phyloP scores from a whole-genome alignment of 2,329 filamentous ascomycete genomes.

The Lachnellula suecica region DNA sequence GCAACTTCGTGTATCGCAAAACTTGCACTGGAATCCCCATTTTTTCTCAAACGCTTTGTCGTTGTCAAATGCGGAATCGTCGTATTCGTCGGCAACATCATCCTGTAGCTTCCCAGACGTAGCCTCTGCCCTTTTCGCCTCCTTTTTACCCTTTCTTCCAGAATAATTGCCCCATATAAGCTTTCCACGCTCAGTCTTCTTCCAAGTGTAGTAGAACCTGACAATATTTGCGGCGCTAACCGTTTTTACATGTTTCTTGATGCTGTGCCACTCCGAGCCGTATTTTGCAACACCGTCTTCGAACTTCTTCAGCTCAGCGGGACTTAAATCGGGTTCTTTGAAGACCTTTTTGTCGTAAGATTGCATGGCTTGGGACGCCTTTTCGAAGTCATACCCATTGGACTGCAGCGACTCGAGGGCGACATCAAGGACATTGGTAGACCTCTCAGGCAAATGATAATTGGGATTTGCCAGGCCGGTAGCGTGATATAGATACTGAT shows the following conservation, averaged over 20 bases:
- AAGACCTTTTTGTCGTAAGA: slow-evolving; percentile 69
- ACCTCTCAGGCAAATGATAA: slow-evolving; percentile 66
- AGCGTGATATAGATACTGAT: slow-evolving; percentile 67
- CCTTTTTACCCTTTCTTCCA: slow-evolving; percentile 87
- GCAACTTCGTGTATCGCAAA: slow-evolving; percentile 77
- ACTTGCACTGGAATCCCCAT: slow-evolving; percentile 88
- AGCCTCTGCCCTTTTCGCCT: slow-evolving; percentile 71
- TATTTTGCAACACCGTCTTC: slow-evolving; percentile 89
- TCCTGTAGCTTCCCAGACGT: slow-evolving; percentile 77
- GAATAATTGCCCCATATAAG: slow-evolving; percentile 89
- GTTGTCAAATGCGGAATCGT: slow-evolving; percentile 94
- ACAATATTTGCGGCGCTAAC: slow-evolving; percentile 79
- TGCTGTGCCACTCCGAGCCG: slow-evolving; percentile 82
- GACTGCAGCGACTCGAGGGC: slow-evolving; percentile 73
- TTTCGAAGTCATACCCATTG: slow-evolving; percentile 68
- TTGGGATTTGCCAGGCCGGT: slow-evolving; percentile 59
- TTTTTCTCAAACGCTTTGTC: slow-evolving; percentile 77
- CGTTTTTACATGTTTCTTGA: slow-evolving; percentile 83
- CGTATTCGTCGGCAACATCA: slow-evolving; percentile 86
- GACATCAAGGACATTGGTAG: slow-evolving; percentile 86
- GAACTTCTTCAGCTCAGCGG: slow-evolving; percentile 82
- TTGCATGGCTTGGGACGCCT: slow-evolving; percentile 68
- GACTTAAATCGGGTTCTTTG: slow-evolving; percentile 78
- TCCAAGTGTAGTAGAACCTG: slow-evolving; percentile 97
- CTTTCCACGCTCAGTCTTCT: slow-evolving; percentile 83